Evolutionary conservation across 345 rosid species (phyloP).

Genomic region (Eucalyptus erythrocorys): DNA sequence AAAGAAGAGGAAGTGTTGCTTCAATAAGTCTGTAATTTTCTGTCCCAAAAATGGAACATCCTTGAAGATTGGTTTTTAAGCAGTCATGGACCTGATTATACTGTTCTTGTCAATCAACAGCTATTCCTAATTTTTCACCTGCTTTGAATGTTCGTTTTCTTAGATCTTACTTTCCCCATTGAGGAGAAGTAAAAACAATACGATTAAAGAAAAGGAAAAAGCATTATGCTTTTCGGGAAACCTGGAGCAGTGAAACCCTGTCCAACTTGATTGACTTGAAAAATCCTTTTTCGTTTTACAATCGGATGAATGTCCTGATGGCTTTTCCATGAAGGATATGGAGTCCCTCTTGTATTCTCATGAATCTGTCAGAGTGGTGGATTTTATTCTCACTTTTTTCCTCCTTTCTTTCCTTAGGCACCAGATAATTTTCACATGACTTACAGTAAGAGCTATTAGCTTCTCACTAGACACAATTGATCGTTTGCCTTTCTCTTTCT

Average conservation of each 20-base stretch:
- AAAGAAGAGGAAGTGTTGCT: not conserved
- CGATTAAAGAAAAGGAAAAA: not conserved
- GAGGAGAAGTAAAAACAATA: not conserved
- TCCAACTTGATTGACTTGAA: not conserved
- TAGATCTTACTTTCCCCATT: not conserved
- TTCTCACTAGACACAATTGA: not conserved
- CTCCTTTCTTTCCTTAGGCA: not conserved
- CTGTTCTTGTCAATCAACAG: not conserved
- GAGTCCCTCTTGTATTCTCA: not conserved
- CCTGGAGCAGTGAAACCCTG: not conserved
- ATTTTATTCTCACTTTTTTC: not conserved
- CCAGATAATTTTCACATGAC: not conserved
- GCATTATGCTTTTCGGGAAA: not conserved
- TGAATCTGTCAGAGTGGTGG: not conserved
- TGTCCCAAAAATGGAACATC: not conserved
- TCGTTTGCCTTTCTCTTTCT: not conserved
- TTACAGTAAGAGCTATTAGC: not conserved
- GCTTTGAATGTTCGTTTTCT: not conserved
- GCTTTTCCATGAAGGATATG: not conserved
- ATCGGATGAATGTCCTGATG: not conserved
- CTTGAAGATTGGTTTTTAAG: not conserved
- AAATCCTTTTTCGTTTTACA: not conserved
- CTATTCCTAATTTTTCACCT: not conserved
- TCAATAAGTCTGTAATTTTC: not conserved
- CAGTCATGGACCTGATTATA: not conserved